phyloP scores from a whole-genome alignment of 2,329 filamentous ascomycete genomes.

The Aureobasidium pullulans region DNA sequence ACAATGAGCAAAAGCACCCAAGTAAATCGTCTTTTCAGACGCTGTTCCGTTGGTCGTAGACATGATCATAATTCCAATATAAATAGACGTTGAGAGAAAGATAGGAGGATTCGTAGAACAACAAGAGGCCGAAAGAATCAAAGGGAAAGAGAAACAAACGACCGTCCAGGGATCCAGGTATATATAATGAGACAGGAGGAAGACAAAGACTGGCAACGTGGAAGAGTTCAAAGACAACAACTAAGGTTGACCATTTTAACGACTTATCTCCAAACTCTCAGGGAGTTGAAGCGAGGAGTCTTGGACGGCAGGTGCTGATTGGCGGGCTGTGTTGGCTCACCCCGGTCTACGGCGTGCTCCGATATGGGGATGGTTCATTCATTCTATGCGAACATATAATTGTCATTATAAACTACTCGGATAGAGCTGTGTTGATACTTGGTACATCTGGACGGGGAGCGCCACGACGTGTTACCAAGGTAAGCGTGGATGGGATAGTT shows the following conservation, averaged over 20 bases:
- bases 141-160: neutral
- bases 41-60: constrained; percentile 14
- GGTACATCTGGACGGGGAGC: too few species aligned
- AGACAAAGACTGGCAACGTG: neutral
- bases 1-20: constrained; percentile 56
- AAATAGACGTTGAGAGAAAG: neutral
- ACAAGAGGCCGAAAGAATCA: neutral
- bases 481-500: too few species aligned
- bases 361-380: neutral
- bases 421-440: too few species aligned
- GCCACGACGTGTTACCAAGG: too few species aligned
- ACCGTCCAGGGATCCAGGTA: neutral
- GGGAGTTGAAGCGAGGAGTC: neutral
- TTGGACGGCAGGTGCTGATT: constrained; percentile 1
- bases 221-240: neutral
- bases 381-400: neutral
- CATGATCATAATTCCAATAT: constrained; percentile 1
- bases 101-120: neutral
- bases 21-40: constrained; percentile 40
- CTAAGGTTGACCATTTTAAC: neutral
- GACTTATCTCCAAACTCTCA: constrained; percentile 10
- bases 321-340: neutral
- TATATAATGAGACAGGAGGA: neutral
- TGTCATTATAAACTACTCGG: neutral
- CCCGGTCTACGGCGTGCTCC: constrained; percentile 10